These are phyloP conservation scores for Microcera coccophila DNA, from an alignment of 2,329 filamentous ascomycete genomes.

Conservation along the genomic window DNA sequence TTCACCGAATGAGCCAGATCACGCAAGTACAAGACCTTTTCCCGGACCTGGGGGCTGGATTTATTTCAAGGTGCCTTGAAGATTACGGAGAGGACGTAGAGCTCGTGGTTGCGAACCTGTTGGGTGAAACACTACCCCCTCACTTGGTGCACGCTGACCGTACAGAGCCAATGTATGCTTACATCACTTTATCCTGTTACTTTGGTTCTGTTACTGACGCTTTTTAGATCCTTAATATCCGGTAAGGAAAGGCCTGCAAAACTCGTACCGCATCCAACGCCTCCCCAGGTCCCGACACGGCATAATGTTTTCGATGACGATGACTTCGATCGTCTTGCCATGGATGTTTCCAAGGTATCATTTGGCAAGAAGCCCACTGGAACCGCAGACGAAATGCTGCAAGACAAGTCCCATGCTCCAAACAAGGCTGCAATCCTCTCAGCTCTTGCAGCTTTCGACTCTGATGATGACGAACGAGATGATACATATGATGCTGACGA, in stretches of 20 bases:
- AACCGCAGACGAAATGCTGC: conserved; percentile 69
- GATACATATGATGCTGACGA: conserved; percentile 94
- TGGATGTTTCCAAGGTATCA: conserved; percentile 66
- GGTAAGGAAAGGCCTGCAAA: conserved; percentile 27
- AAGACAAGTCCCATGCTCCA: conserved; percentile 60
- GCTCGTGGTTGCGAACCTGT: conserved; percentile 72
- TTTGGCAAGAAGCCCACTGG: conserved; percentile 67
- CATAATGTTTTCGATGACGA: conserved; percentile 78
- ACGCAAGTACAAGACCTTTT: conserved; percentile 93
- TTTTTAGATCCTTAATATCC: conserved; percentile 27
- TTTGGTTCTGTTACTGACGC: conserved; percentile 16
- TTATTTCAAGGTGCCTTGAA: conserved; percentile 74
- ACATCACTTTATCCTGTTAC: no score
- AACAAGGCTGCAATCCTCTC: conserved; percentile 85
- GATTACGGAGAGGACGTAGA: conserved; percentile 76
- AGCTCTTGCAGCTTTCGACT: conserved; percentile 83
- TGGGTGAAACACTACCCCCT: conserved; percentile 70
- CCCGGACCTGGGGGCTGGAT: conserved; percentile 78
- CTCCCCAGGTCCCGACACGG: conserved; percentile 52
- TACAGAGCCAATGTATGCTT: conserved; percentile 59
- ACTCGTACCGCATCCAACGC: conserved; percentile 59
- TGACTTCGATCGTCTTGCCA: conserved; percentile 67
- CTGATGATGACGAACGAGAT: conserved; percentile 92
- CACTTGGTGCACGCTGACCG: conserved; percentile 63
- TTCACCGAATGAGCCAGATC: conserved; percentile 80